phyloP scores from a whole-genome alignment of 805 yeast genomes.

The Zygoascus flipseniorum region DNA sequence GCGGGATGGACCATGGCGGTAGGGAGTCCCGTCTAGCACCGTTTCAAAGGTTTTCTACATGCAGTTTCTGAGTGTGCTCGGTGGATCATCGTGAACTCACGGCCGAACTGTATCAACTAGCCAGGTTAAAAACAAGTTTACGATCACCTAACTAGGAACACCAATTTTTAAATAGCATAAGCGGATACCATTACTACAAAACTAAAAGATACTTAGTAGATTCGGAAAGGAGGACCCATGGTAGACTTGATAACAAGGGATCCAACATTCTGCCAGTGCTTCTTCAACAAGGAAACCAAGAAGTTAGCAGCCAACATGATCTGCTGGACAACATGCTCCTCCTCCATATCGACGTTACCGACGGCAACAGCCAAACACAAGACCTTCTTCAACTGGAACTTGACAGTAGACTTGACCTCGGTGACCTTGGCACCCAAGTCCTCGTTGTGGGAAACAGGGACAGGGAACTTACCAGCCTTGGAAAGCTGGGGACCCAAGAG shows the following conservation, averaged over 20 bases:
- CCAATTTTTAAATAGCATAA: too few species aligned
- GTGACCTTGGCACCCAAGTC: constrained; percentile 92
- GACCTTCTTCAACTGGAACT: constrained; percentile 99
- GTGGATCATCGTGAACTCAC: too few species aligned
- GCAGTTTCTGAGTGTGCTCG: too few species aligned
- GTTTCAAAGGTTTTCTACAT: too few species aligned
- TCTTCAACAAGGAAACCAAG: constrained; percentile 97
- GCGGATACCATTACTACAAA: too few species aligned
- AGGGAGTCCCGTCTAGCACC: too few species aligned
- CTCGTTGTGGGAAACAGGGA: constrained; percentile 99
- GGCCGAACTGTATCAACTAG: too few species aligned
- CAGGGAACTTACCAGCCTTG: constrained; percentile 99
- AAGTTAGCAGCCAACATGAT: constrained; percentile 98
- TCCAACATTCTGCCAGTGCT: constrained; percentile 99
- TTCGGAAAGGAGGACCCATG: constrained; percentile 99
- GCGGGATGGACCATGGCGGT: too few species aligned
- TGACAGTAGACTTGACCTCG: constrained; percentile 98
- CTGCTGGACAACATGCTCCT: constrained; percentile 92
- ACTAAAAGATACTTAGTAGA: constrained; percentile 54
- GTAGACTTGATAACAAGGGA: constrained; percentile 97
- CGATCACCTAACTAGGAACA: too few species aligned
- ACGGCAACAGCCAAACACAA: constrained; percentile 99
- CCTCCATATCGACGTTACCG: constrained; percentile 99
- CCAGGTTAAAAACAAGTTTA: too few species aligned
- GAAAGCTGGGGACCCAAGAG: constrained; percentile 99